Evolutionary conservation across 2,329 filamentous ascomycete genomes (phyloP), one percentile per base, ranked within the genome.

Genomic region (Neofusicoccum kwambonambiense): DNA sequence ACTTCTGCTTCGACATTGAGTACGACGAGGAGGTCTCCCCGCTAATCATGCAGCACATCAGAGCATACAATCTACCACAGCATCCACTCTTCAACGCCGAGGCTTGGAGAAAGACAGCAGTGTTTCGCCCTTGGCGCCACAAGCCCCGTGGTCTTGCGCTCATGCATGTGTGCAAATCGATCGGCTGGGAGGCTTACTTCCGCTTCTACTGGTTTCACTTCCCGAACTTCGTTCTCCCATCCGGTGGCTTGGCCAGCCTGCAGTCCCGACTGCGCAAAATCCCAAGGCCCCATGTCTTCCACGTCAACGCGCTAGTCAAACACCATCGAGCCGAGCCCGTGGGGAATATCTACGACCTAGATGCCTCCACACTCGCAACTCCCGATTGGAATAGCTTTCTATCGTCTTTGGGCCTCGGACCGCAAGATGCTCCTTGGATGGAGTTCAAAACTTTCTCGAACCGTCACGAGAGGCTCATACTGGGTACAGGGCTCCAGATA

Each of bases 121-220:
- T 45, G 17, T 19, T 34, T 13, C 39, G 42, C 9, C 41, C 42
- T 37, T 60, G 56, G 56, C 47, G 41, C n/a, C 42, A 60, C 19
- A 9, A 45, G 31, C 56, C 56, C n/a, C 42, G 41, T 15, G 41
- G 42, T 15, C n/a, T 60, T 17, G 17, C 19, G 3, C 56, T 60
- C 12, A 17, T 60, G 7, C 1, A 9, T 9, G 56, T 60, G n/a
- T 47, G 22, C n/a, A n/a, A 2, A 15, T 19, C 8, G 3, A 22
- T 60, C 9, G n/a, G 31, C 5, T 12, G 4, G 15, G 56, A 60
- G 31, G 39, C 27, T 17, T 37, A 7, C 41, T 60, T 35, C n/a
- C 56, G 56, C 27, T 60, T 60, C 27, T 60, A 45, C 31, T 60
- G 56, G 56, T 60, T 60, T 9, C 56, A 60, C 19, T 37, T 60